Conservation (phyloP, 108 stramenopile species). For the Conticribra weissflogii region DNA sequence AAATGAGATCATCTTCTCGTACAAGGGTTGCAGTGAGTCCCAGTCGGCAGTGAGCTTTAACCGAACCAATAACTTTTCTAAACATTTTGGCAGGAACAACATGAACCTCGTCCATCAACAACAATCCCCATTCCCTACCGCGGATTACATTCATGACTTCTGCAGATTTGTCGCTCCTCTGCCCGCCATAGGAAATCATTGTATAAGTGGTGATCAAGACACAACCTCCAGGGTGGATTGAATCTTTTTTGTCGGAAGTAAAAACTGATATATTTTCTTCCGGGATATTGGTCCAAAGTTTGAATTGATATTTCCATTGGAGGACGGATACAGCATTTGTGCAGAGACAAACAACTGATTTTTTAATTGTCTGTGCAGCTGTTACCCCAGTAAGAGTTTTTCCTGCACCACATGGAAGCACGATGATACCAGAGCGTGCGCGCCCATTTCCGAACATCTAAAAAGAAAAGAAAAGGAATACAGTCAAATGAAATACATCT, state of each 20-base stretch:
- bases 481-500: background rate
- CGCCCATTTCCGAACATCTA: conserved; percentile 99
- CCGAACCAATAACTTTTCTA: conserved; percentile 87
- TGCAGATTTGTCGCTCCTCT: conserved; percentile 85
- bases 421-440: conserved; percentile 97
- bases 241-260: conserved; percentile 94
- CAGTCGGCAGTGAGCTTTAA: conserved; percentile 97
- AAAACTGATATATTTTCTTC: conserved; percentile 91
- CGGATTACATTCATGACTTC: conserved; percentile 90
- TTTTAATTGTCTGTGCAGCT: conserved; percentile 97
- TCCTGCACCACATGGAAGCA: conserved; percentile 99
- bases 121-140: conserved; percentile 96
- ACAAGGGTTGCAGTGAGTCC: conserved; percentile 99
- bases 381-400: conserved; percentile 98
- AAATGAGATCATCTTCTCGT: conserved; percentile 97
- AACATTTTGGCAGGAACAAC: conserved; percentile 96
- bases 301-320: conserved; percentile 98
- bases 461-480: conserved; percentile 30
- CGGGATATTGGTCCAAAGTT: conserved; percentile 89
- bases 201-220: conserved; percentile 98
- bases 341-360: conserved; percentile 91
- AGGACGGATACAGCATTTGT: conserved; percentile 96
- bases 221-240: conserved; percentile 86
- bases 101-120: conserved; percentile 98
- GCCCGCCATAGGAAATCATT: conserved; percentile 93